These are phyloP conservation scores for Hymenoscyphus scutula DNA, from an alignment of 2,329 filamentous ascomycete genomes.

Conservation along the genomic window DNA sequence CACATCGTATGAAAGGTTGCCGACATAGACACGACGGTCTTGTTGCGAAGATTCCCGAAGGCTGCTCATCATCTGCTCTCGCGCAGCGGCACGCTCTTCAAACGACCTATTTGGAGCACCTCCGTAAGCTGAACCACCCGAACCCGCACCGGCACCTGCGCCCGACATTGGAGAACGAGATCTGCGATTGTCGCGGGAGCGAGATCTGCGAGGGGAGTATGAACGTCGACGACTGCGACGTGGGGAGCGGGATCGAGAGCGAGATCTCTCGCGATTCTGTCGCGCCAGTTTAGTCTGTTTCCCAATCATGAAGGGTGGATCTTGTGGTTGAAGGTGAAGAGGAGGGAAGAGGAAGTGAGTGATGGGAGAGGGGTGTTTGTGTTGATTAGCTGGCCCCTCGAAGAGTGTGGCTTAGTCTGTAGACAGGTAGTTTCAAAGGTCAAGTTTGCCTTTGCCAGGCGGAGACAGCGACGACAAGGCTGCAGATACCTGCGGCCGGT, in stretches of 20 bases:
- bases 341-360: neutral
- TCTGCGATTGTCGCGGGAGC: conserved; percentile 65
- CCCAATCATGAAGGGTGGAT: conserved; percentile 30
- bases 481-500: conserved; percentile 9
- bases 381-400: conserved; percentile 16
- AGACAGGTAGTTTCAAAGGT: conserved; percentile 11
- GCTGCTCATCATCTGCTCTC: conserved; percentile 94
- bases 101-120: conserved; percentile 70
- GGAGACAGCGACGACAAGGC: conserved; percentile 14
- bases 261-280: conserved; percentile 70
- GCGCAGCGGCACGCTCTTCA: conserved; percentile 79
- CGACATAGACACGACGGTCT: conserved; percentile 98
- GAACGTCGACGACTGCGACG: conserved; percentile 67
- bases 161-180: conserved; percentile 86
- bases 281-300: conserved; percentile 44
- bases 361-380: conserved; percentile 2
- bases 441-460: conserved; percentile 1
- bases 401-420: conserved; percentile 20
- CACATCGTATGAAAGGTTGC: conserved; percentile 98
- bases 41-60: conserved; percentile 95
- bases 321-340: neutral
- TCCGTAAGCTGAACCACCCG: conserved; percentile 63
- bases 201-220: conserved; percentile 56
- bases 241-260: conserved; percentile 76
- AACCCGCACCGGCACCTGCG: conserved; percentile 64